Base-by-base conservation (phyloP, 1,139 yeast genomes). In the Zygotorulaspora mrakii region DNA sequence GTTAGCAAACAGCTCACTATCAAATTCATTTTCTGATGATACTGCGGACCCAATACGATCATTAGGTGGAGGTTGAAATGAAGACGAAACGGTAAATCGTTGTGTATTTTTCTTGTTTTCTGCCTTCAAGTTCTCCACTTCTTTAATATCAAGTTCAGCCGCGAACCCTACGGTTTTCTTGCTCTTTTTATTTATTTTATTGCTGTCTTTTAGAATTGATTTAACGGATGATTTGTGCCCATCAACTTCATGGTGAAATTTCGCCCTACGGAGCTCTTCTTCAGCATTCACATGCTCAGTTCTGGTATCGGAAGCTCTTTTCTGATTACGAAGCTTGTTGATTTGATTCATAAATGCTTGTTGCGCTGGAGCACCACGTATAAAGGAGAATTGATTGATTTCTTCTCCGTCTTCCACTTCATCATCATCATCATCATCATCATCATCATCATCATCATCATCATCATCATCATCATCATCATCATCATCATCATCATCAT, bases 121-220 rank as follows among this genome's bases (percentile, higher is more conserved):
- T 22, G 69, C 71, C 56, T 80, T 77, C 11, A 78, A 66, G 52
- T 73, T 76, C 37, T 77, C 82, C 18, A 80, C 69, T 49, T 77
- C 80, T 41, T 74, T 75, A n/a, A 80, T 69, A 40, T 77, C 75
- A 34, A 77, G 66, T 2, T 62, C 57, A 1, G 70, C 65, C 1
- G 79, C 71, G 61, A 79, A 79, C 14, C 73, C 67, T 16, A 79
- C 85, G 6, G 69, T 59, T 49, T 77, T 76, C 47, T 43, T 42
- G 33, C 55, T 54, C 16, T 48, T 43, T 17, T 41, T 32, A 10
- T 33, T 25, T 8, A 32, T 13, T 4, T 31, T 11, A 13, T 29
- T 14, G 17, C 26, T 31, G 16, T 39, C 37, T 40, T 52, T 56
- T 27, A 53, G 35, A 14, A 50, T 54, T 2, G 64, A 51, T 31